Evolutionary conservation across 257 asterid species (phyloP), one percentile per base, ranked within the genome.

Genomic region (Ophiorrhiza pumila): DNA sequence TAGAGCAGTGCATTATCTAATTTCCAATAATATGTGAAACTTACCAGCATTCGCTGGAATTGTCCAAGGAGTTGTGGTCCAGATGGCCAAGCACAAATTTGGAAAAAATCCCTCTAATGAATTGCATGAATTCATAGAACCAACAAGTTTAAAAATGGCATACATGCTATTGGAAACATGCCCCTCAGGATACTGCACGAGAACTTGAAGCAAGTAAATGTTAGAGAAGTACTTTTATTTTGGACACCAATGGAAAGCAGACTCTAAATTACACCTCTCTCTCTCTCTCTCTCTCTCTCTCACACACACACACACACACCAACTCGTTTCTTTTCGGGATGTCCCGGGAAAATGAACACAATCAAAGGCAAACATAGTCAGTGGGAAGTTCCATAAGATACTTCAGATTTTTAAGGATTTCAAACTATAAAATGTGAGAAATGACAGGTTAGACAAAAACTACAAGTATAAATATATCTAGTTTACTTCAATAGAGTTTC

Each of bases 31-130:
- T 17, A 27, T 34, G 53, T 55, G 80, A 52, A 53, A 55, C 77
- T 71, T 84, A 91, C 99, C 97, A 74, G 96, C 98, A 84, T 94
- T 94, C 70, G 99, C 97, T 49, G 99, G 99, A 79, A 94, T 87
- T 37, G 99, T 94, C 99, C 99, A 94, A 20, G 99, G 99, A 64
- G 99, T 94, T 52, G 98, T 94, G 71, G 99, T 94, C 99, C 99
- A 94, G 72, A 94, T 85, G 80, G 98, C 95, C 84, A 94, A 80
- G 75, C 86, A 78, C 88, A 94, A 72, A 81, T 91, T 86, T 49
- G 95, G 95, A n/a, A 79, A 74, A 77, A 83, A 90, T 60, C 90
- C 96, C 64, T 87, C 86, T 20, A 91, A 81, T 71, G 76, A 55
- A 71, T 86, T 81, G 78, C 79, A 77, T 10, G 93, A 88, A 71